These are phyloP conservation scores for Ustilago tritici DNA, from an alignment of 1,284 basidiomycete genomes.

Conservation along the genomic window DNA sequence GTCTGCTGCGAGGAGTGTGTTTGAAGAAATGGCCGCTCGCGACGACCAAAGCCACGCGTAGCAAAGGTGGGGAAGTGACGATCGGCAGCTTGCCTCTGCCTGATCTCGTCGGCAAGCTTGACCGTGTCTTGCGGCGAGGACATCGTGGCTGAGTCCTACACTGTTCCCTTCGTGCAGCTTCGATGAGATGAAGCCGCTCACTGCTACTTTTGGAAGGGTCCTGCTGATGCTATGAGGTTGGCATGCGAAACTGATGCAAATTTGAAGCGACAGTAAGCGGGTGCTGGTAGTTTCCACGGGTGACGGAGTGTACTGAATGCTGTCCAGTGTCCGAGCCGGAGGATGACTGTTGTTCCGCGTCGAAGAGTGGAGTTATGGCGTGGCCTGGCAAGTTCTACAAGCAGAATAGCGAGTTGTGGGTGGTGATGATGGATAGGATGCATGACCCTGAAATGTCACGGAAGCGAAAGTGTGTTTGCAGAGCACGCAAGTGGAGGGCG, in stretches of 20 bases:
- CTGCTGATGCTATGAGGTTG: background rate
- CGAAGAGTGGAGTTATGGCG: background rate
- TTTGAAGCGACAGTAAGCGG: background rate
- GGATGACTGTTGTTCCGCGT: background rate
- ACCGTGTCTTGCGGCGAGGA: conserved; percentile 49
- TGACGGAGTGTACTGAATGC: background rate
- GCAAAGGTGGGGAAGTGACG: conserved; percentile 44
- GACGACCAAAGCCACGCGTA: conserved; percentile 35
- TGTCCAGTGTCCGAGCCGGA: background rate
- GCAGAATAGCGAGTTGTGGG: background rate
- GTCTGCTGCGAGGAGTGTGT: conserved; percentile 12
- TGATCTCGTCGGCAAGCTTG: conserved; percentile 42
- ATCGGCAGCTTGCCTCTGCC: conserved; percentile 40
- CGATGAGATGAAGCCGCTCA: background rate
- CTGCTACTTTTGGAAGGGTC: background rate
- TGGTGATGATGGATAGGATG: background rate
- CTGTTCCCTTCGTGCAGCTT: background rate
- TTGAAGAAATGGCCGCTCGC: conserved; percentile 28
- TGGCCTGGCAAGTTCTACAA: background rate
- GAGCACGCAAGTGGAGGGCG: conserved; percentile 12
- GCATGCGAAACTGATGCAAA: background rate
- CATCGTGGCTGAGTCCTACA: conserved; percentile 12
- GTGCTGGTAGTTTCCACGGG: background rate
- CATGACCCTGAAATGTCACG: conserved; percentile 1
- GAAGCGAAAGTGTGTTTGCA: background rate